Conservation (phyloP, 768 basidiomycete genomes). For the Mycena filopes region DNA sequence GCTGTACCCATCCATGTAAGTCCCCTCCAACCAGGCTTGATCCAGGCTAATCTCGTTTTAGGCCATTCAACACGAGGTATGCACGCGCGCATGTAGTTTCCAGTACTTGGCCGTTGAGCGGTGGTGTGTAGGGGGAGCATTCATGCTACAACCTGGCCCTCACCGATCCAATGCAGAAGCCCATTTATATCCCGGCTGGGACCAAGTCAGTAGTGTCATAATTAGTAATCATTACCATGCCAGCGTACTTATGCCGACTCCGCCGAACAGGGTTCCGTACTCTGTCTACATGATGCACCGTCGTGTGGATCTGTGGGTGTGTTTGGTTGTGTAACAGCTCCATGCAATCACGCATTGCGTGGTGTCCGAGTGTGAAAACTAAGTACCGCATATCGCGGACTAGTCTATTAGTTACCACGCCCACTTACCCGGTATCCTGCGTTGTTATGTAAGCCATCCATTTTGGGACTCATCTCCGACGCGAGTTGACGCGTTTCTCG, state of each 20-base stretch:
- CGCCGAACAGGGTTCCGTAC: slow-evolving; percentile 42
- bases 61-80: slow-evolving; percentile 50
- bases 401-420: too few species aligned
- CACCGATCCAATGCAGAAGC: slow-evolving; percentile 39
- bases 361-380: too few species aligned
- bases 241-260: not conserved
- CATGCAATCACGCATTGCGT: not conserved
- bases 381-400: too few species aligned
- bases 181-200: slow-evolving; percentile 49
- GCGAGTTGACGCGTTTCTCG: too few species aligned
- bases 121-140: slow-evolving; percentile 40
- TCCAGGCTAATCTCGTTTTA: slow-evolving; percentile 14
- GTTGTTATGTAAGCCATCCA: too few species aligned
- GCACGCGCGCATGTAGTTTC: too few species aligned
- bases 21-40: not conserved
- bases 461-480: too few species aligned
- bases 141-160: slow-evolving; percentile 45
- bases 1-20: slow-evolving; percentile 63
- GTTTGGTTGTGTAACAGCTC: not conserved
- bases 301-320: slow-evolving; percentile 53
- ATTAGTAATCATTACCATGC: too few species aligned
- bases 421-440: too few species aligned
- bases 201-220: slow-evolving; percentile 40
- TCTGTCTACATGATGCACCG: slow-evolving; percentile 50
- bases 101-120: too few species aligned